phyloP scores from a whole-genome alignment of 164 flowering plant genomes.

The Chloranthus sessilifolius region DNA sequence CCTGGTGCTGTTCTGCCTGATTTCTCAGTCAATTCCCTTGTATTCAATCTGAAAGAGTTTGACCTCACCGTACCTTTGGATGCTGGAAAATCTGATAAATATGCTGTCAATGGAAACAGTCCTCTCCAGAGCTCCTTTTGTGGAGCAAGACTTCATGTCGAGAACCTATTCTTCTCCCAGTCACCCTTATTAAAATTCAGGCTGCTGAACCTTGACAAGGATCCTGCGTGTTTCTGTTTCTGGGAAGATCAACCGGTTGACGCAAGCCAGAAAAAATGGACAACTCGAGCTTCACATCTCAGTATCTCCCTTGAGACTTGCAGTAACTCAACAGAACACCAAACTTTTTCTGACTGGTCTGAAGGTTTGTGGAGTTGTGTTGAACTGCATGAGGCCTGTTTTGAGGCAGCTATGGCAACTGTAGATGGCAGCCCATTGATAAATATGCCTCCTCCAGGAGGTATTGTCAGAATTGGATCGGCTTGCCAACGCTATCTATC shows the following conservation, averaged over 20 bases:
- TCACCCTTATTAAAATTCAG: constrained; percentile 56
- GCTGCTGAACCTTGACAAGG: constrained; percentile 79
- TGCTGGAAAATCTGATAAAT: constrained; percentile 15
- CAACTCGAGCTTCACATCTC: constrained; percentile 53
- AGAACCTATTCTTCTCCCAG: constrained; percentile 53
- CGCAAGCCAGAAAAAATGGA: constrained; percentile 84
- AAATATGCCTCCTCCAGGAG: constrained; percentile 88
- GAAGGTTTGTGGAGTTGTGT: constrained; percentile 78
- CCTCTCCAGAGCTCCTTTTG: constrained; percentile 37
- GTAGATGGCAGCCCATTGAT: constrained; percentile 81
- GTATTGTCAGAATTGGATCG: constrained; percentile 80
- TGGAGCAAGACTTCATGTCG: constrained; percentile 90
- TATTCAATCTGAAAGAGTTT: constrained; percentile 60
- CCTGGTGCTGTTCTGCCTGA: constrained; percentile 80
- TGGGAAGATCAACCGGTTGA: constrained; percentile 94
- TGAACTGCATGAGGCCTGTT: constrained; percentile 58
- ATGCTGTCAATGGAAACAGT: constrained; percentile 9
- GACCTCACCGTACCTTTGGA: constrained; percentile 71
- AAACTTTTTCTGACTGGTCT: constrained; percentile 23
- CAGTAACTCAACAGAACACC: constrained; percentile 16
- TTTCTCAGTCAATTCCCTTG: constrained; percentile 66
- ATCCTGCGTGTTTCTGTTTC: constrained; percentile 92
- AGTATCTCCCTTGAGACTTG: constrained; percentile 69
- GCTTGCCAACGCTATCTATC: constrained; percentile 67
- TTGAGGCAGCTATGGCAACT: constrained; percentile 93